Conservation (phyloP, 2,329 filamentous ascomycete genomes). For the Diaporthe velutina region DNA sequence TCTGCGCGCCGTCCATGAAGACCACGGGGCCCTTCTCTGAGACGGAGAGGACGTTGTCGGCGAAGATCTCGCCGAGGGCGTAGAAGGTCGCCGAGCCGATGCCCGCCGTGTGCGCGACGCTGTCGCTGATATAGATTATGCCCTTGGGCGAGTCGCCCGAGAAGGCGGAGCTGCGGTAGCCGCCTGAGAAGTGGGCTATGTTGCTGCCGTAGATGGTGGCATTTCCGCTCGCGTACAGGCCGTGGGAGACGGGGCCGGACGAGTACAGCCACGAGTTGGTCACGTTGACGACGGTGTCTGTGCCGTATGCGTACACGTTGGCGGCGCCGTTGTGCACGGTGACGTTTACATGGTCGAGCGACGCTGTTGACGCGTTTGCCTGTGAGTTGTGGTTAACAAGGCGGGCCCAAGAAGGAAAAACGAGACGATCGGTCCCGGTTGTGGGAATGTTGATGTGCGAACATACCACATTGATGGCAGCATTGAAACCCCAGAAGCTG, state of each 20-base stretch:
- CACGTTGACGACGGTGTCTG: slow-evolving; percentile 45
- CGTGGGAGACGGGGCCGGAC: slow-evolving; percentile 49
- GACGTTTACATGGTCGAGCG: slow-evolving; percentile 47
- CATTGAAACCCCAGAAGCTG: slow-evolving; percentile 44
- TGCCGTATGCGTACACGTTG: slow-evolving; percentile 49
- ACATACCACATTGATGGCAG: slow-evolving; percentile 46
- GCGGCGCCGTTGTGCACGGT: slow-evolving; percentile 51
- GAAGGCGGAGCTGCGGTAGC: slow-evolving; percentile 49
- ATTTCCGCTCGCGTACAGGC: slow-evolving; percentile 50
- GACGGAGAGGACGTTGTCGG: slow-evolving; percentile 44
- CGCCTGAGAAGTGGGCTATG: slow-evolving; percentile 47
- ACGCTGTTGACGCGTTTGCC: slow-evolving; percentile 45
- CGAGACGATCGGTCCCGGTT: not conserved
- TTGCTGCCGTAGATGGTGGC: slow-evolving; percentile 46
- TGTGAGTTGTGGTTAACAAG: slow-evolving; percentile 23
- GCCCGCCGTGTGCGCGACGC: slow-evolving; percentile 47
- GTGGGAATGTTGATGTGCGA: not conserved
- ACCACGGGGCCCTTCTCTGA: slow-evolving; percentile 44
- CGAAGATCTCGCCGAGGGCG: slow-evolving; percentile 46
- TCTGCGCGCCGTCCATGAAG: slow-evolving; percentile 47
- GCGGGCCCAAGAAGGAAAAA: not conserved
- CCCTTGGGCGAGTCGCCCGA: slow-evolving; percentile 48
- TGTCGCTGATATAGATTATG: slow-evolving; percentile 46
- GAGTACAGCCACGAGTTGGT: slow-evolving; percentile 48
- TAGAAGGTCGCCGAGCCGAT: slow-evolving; percentile 51